A percentile compares a stretch with the other conserved stretches of the same genome.
Conservation (phyloP, 129 eudicot species). For the Arctium lappa region DNA sequence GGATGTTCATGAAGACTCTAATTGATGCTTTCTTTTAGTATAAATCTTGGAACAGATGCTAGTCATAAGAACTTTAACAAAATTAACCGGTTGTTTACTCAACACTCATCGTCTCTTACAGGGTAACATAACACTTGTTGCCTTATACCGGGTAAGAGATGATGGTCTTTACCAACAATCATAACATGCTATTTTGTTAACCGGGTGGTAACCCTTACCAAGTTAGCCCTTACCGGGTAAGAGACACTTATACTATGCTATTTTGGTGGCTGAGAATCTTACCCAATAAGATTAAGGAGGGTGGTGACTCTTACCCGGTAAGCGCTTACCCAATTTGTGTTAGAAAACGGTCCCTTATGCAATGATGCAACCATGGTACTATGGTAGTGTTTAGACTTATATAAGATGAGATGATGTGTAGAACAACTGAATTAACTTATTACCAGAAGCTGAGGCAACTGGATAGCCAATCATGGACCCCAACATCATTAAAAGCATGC, state of each 20-base stretch:
- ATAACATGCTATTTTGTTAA: background rate
- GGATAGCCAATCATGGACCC: conserved; percentile 85
- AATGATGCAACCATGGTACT: background rate
- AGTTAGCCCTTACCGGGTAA: background rate
- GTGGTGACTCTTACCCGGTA: background rate
- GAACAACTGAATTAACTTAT: conserved; percentile 12
- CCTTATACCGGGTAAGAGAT: background rate
- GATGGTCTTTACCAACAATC: background rate
- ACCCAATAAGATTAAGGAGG: background rate
- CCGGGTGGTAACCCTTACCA: background rate
- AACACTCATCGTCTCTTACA: background rate
- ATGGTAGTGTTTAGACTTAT: background rate
- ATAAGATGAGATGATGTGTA: background rate
- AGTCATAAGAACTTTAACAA: background rate
- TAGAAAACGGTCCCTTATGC: background rate
- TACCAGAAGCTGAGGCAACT: conserved; percentile 95
- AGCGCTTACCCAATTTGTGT: background rate
- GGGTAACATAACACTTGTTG: background rate
- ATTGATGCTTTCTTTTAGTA: background rate
- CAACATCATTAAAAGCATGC: conserved; percentile 64
- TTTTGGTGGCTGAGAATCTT: background rate
- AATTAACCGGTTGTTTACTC: background rate
- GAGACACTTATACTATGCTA: background rate
- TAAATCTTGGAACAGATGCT: background rate
- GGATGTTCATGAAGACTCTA: background rate